phyloP scores from a whole-genome alignment of 345 rosid genomes.

The Crucihimalaya himalaica region DNA sequence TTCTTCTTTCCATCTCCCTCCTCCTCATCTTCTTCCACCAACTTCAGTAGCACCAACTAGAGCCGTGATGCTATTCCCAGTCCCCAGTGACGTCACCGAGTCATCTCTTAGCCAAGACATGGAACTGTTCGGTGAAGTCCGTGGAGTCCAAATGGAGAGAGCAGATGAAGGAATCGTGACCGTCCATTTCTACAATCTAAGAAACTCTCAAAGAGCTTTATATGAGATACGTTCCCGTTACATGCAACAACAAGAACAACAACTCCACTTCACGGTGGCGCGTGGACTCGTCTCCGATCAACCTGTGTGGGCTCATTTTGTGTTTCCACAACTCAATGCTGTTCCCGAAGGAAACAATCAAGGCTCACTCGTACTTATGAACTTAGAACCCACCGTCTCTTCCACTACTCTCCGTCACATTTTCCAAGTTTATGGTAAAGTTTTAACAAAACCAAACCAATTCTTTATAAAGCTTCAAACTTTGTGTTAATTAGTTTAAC shows the following conservation, averaged over 20 bases:
- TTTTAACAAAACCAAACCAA: too few species aligned
- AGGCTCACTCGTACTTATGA: conserved; percentile 83
- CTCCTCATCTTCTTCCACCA: conserved; percentile 38
- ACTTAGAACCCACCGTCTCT: conserved; percentile 73
- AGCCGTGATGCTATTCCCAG: conserved; percentile 55
- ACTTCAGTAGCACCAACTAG: conserved; percentile 61
- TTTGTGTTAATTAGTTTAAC: neutral
- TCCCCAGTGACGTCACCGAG: conserved; percentile 60
- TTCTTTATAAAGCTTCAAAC: neutral
- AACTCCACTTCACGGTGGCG: conserved; percentile 34
- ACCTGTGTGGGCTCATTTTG: conserved; percentile 71
- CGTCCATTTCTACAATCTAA: conserved; percentile 84
- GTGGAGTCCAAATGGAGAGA: conserved; percentile 91
- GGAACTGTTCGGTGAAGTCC: conserved; percentile 78
- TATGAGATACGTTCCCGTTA: conserved; percentile 64
- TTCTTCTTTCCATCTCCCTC: conserved; percentile 6
- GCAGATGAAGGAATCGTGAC: conserved; percentile 69
- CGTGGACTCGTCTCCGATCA: conserved; percentile 60
- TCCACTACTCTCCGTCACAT: conserved; percentile 49
- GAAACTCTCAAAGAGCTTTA: conserved; percentile 63
- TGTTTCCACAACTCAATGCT: conserved; percentile 58
- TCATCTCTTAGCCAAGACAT: conserved; percentile 60
- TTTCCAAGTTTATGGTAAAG: conserved; percentile 67
- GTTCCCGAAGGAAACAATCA: conserved; percentile 77
- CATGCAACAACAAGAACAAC: conserved; percentile 59